Conservation (phyloP, 805 yeast species). For the Metschnikowia continentalis region DNA sequence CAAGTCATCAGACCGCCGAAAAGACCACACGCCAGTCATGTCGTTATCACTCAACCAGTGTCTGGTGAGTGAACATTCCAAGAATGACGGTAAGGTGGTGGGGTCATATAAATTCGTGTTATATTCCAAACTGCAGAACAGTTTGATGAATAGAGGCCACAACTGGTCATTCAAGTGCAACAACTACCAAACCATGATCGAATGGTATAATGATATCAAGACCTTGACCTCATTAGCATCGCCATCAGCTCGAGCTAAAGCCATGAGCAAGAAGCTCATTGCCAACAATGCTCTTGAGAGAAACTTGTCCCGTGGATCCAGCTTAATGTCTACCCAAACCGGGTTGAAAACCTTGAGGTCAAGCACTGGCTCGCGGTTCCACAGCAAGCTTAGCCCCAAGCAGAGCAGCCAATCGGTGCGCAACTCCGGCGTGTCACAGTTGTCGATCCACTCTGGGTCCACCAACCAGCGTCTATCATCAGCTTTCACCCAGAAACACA, state of each 20-base stretch:
- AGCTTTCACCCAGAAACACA: conserved; percentile 33
- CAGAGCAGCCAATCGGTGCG: conserved; percentile 1
- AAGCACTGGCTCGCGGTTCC: conserved; percentile 5
- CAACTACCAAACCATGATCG: conserved; percentile 70
- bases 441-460: conserved; percentile 15
- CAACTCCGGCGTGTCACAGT: conserved; percentile 8
- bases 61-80: conserved; percentile 76
- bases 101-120: conserved; percentile 75
- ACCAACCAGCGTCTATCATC: conserved; percentile 30
- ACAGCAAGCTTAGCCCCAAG: conserved; percentile 6
- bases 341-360: conserved; percentile 12
- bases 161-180: conserved; percentile 96
- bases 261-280: conserved; percentile 23
- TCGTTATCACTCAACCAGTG: conserved; percentile 78
- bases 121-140: conserved; percentile 64
- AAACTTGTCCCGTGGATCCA: conserved; percentile 13
- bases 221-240: conserved; percentile 58
- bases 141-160: conserved; percentile 74
- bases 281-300: conserved; percentile 7
- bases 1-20: conserved; percentile 74
- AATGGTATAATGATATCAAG: conserved; percentile 80
- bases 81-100: conserved; percentile 55
- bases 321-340: conserved; percentile 10
- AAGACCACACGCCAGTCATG: conserved; percentile 78
- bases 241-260: conserved; percentile 55